Evolutionary conservation across 805 yeast genomes (phyloP).

Genomic region (Pichia deserticola): DNA sequence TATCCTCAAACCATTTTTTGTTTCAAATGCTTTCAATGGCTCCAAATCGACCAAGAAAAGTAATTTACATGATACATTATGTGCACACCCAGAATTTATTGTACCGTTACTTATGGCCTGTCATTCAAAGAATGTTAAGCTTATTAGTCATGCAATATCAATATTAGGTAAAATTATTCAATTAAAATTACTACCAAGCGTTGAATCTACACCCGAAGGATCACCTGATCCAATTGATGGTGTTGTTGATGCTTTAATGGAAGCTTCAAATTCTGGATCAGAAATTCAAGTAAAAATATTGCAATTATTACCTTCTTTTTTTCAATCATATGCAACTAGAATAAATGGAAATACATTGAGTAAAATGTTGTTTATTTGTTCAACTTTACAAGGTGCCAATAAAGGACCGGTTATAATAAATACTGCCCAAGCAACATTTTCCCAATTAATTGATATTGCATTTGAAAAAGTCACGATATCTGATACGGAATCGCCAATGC

Average conservation of each 20-base stretch:
- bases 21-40: neutral
- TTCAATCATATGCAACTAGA: slow-evolving; percentile 51
- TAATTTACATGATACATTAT: neutral
- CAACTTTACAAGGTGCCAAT: slow-evolving; percentile 60
- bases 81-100: slow-evolving; percentile 41
- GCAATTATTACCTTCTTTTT: slow-evolving; percentile 72
- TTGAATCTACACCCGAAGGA: slow-evolving; percentile 21
- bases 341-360: slow-evolving; percentile 51
- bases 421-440: slow-evolving; percentile 89
- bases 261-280: slow-evolving; percentile 70
- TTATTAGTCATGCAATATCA: slow-evolving; percentile 64
- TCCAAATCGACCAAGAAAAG: neutral
- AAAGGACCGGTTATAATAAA: slow-evolving; percentile 73
- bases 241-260: slow-evolving; percentile 60
- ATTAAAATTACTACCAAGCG: slow-evolving; percentile 45
- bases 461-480: slow-evolving; percentile 59
- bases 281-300: slow-evolving; percentile 72
- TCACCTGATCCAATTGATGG: slow-evolving; percentile 30
- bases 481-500: slow-evolving; percentile 24
- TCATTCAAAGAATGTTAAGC: slow-evolving; percentile 65
- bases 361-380: slow-evolving; percentile 58
- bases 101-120: slow-evolving; percentile 70
- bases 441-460: slow-evolving; percentile 70
- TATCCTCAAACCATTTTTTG: slow-evolving; percentile 29
- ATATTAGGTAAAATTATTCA: slow-evolving; percentile 57